A percentile compares a stretch with the other conserved stretches of the same genome.
phyloP scores from a whole-genome alignment of 441 rosid species.

The Pelargonium australe region DNA sequence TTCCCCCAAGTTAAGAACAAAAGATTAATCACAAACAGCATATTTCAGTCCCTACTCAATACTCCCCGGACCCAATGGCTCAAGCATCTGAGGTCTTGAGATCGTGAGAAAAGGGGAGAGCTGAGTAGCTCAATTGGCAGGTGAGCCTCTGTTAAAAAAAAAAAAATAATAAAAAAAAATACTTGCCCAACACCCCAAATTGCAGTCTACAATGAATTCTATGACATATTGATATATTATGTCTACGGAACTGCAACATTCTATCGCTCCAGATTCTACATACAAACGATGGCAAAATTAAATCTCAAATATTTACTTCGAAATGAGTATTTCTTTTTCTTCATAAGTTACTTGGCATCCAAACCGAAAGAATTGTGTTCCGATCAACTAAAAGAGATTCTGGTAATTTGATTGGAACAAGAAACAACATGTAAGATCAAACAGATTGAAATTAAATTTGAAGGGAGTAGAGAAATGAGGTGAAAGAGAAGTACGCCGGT shows the following conservation, averaged over 20 bases:
- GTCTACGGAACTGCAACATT: neutral
- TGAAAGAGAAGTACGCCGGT: conserved; percentile 52
- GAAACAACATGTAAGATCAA: conserved; percentile 1
- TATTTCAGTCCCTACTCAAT: neutral
- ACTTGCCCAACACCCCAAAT: neutral
- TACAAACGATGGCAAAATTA: neutral
- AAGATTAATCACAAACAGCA: neutral
- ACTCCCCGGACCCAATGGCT: neutral
- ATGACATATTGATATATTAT: neutral
- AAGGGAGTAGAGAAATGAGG: neutral
- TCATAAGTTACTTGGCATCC: neutral
- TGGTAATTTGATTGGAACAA: neutral
- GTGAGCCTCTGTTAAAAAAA: too few relatives aligned
- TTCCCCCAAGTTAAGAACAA: neutral
- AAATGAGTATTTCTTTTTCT: neutral
- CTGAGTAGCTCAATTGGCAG: too few relatives aligned
- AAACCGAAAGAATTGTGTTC: neutral
- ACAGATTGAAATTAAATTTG: neutral
- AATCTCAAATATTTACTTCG: neutral
- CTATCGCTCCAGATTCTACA: neutral
- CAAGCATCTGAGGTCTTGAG: too few relatives aligned
- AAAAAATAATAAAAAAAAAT: too few relatives aligned
- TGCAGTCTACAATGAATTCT: neutral
- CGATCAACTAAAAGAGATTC: neutral
- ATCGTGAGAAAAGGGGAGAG: too few relatives aligned